Evolutionary conservation across 495 filamentous ascomycete genomes (phyloP), one percentile per base, ranked within the genome.

Genomic region (Penicillium soppii): DNA sequence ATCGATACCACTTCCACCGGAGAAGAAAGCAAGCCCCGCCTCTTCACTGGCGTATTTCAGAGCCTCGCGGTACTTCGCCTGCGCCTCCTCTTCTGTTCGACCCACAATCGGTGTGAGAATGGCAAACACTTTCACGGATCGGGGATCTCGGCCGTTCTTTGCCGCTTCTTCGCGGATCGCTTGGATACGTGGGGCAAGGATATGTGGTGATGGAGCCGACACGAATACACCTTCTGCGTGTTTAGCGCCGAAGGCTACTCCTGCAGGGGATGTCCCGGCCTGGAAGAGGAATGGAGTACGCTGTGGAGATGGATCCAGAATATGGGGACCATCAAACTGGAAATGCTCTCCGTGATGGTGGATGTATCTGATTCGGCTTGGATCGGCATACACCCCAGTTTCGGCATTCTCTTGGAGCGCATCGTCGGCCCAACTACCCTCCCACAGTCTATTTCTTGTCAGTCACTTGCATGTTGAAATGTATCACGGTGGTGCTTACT

Each of bases 201-300:
- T 50, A 29, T 50, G 47, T 7, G 47, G 47, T 19, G 36, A 50
- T 22, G 74, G 69, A 0, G 67, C 70, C 3, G 73, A 73, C 4
- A 80, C 74, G 59, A 82, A 82, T 41, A 83, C 77, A 4, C 66
- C 78, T 56, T 83, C 79, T 7, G 78, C 77, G 54, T 83, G 79
- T 42, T 65, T 72, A 0, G 77, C 72, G 0, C 76, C 78, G 50
- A 83, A 83, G 3, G 61, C 66, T 17, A 66, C 68, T 4, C 80
- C 80, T 0, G 78, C 76, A 32, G 56, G 40, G 2, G 57, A 59
- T 19, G 57, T 50, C 9, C 80, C 79, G 2, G 78, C 80, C 55
- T 82, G 79, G 54, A 83, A 79, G 13, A 83, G 63, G 33, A 83
- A 71, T 4, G 80, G 80, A 0, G 76, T 80, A 16, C 79, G 67